A percentile compares a stretch with the other conserved stretches of the same genome.
Conservation (phyloP, 306 rosid genomes). For the Vigna mungo region DNA sequence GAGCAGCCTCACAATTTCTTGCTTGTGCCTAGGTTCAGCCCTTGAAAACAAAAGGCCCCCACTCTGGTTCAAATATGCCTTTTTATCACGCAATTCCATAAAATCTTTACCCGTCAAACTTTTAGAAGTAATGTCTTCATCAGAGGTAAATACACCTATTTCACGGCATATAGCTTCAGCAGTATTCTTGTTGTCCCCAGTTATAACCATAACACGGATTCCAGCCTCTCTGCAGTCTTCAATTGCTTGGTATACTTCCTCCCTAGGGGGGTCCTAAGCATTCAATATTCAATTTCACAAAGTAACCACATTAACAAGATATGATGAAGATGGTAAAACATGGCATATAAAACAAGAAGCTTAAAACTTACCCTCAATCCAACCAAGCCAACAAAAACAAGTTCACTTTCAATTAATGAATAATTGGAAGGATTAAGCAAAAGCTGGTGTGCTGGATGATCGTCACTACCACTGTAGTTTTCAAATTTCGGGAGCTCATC, state of each 20-base stretch:
- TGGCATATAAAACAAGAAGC: conserved; percentile 18
- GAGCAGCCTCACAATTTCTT: conserved; percentile 90
- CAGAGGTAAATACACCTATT: conserved; percentile 78
- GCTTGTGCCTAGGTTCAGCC: conserved; percentile 97
- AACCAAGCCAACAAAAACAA: conserved; percentile 83
- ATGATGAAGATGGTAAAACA: not conserved
- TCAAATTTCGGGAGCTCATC: conserved; percentile 64
- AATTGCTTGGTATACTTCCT: conserved; percentile 83
- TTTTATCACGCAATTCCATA: conserved; percentile 63
- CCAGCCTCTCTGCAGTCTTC: conserved; percentile 97
- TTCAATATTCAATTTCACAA: conserved; percentile 35
- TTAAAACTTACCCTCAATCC: conserved; percentile 85
- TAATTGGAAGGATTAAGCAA: conserved; percentile 87
- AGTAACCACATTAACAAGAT: conserved; percentile 35
- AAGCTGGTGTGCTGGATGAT: conserved; percentile 90
- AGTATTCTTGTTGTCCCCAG: conserved; percentile 92
- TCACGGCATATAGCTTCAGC: conserved; percentile 96
- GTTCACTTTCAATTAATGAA: conserved; percentile 77
- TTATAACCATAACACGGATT: conserved; percentile 91
- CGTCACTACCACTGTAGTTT: conserved; percentile 72
- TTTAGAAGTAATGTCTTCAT: conserved; percentile 67
- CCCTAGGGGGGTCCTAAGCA: conserved; percentile 90
- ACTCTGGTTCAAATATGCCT: conserved; percentile 62
- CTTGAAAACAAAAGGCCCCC: conserved; percentile 95
- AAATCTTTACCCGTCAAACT: conserved; percentile 87